Evolutionary conservation across 306 rosid species (phyloP).

Genomic region (Rosa lucieae): DNA sequence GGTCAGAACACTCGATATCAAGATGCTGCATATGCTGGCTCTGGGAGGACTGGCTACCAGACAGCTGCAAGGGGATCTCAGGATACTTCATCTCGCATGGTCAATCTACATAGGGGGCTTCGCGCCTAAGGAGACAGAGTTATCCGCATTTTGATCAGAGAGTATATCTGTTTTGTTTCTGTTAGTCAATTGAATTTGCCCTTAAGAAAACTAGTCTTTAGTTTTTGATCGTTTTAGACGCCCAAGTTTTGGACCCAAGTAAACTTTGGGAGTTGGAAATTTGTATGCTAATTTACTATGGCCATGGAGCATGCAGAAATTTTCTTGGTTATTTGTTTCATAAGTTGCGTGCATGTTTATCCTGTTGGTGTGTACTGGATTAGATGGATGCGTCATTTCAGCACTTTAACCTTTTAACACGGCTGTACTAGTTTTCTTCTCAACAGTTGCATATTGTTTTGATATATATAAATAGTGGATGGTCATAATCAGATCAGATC

Average conservation of each 20-base stretch:
- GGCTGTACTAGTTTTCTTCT: not conserved
- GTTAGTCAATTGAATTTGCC: not conserved
- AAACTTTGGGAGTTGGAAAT: not conserved
- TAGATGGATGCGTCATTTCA: not conserved
- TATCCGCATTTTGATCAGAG: not conserved
- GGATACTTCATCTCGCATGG: constrained; percentile 74
- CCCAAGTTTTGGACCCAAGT: not conserved
- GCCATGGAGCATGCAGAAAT: not conserved
- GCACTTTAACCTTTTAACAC: not conserved
- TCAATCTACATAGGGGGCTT: constrained; percentile 71
- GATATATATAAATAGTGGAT: not conserved
- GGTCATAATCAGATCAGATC: not conserved
- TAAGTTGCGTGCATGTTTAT: not conserved
- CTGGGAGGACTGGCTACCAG: constrained; percentile 55
- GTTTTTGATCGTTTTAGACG: not conserved
- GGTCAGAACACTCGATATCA: constrained; percentile 59
- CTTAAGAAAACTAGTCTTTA: not conserved
- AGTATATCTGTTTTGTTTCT: not conserved
- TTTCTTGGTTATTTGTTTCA: not conserved
- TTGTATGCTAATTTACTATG: not conserved
- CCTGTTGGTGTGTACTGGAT: not conserved
- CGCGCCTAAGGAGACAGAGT: constrained; percentile 38
- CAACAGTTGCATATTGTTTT: not conserved
- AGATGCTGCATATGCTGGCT: constrained; percentile 31
- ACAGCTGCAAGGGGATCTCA: constrained; percentile 62